A percentile compares a stretch with the other conserved stretches of the same genome.
These are phyloP conservation scores for Plectranthus barbatus DNA, from an alignment of 257 asterid genomes.

Conservation along the genomic window DNA sequence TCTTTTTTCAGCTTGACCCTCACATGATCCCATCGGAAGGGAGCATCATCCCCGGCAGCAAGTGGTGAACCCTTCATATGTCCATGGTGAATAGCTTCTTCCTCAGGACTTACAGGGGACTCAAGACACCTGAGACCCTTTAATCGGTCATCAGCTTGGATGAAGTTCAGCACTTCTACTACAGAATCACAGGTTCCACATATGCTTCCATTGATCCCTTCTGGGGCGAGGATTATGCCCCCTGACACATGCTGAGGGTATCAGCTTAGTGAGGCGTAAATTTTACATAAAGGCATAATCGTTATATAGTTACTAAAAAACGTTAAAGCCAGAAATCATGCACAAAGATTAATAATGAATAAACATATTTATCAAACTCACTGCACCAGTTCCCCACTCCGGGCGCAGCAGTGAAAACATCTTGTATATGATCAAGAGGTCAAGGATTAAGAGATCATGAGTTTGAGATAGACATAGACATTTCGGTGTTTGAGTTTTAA, in stretches of 20 bases:
- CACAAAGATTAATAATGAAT: neutral
- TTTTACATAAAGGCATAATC: neutral
- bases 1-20: constrained; percentile 93
- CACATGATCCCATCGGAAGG: constrained; percentile 97
- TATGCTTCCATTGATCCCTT: constrained; percentile 95
- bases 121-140: constrained; percentile 68
- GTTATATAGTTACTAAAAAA: neutral
- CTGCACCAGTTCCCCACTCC: no score
- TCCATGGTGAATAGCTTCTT: constrained; percentile 97
- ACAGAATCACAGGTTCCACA: constrained; percentile 72
- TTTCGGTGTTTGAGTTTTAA: no score
- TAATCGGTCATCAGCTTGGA: constrained; percentile 64
- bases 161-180: constrained; percentile 64
- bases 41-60: constrained; percentile 98
- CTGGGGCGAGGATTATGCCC: constrained; percentile 95
- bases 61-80: constrained; percentile 79
- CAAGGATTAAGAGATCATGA: no score
- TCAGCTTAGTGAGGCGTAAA: constrained; percentile 63
- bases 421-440: no score
- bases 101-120: constrained; percentile 96
- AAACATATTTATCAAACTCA: neutral
- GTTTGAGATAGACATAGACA: no score
- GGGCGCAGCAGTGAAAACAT: no score
- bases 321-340: no score
- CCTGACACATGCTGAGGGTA: constrained; percentile 93